Conservation (phyloP, 768 basidiomycete genomes). For the Boletus reticulatus region DNA sequence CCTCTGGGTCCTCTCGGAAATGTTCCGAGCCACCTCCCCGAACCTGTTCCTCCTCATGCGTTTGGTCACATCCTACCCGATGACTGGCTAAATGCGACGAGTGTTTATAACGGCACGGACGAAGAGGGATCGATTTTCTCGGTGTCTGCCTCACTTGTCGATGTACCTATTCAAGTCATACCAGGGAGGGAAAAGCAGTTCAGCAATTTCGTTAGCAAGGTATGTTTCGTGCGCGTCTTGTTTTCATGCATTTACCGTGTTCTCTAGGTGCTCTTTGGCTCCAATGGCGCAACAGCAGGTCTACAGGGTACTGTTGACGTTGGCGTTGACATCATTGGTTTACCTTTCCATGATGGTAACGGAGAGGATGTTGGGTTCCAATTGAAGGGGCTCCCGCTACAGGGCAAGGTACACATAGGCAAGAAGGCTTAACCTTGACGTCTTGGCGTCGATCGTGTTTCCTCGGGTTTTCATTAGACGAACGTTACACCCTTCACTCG, state of each 20-base stretch:
- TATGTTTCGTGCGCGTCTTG: slow-evolving; percentile 23
- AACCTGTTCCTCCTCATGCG: slow-evolving; percentile 67
- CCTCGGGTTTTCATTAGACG: slow-evolving; percentile 2
- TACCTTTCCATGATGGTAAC: slow-evolving; percentile 47
- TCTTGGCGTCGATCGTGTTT: neutral
- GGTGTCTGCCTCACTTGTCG: slow-evolving; percentile 63
- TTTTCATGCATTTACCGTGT: neutral
- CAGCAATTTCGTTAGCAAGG: slow-evolving; percentile 75
- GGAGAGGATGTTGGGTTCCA: slow-evolving; percentile 48
- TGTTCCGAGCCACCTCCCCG: slow-evolving; percentile 50
- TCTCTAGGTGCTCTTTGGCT: slow-evolving; percentile 63
- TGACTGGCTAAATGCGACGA: slow-evolving; percentile 57
- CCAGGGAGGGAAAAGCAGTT: slow-evolving; percentile 78
- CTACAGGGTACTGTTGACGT: slow-evolving; percentile 65
- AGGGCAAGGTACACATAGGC: slow-evolving; percentile 62
- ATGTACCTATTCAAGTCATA: slow-evolving; percentile 75
- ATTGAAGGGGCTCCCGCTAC: slow-evolving; percentile 62
- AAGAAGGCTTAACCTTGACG: slow-evolving; percentile 40
- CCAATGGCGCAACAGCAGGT: slow-evolving; percentile 65
- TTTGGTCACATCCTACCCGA: slow-evolving; percentile 75
- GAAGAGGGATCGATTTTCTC: slow-evolving; percentile 53
- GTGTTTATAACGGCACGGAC: slow-evolving; percentile 41
- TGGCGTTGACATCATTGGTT: slow-evolving; percentile 53
- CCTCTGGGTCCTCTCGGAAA: slow-evolving; percentile 17
- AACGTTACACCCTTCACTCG: neutral